Evolutionary conservation across 257 asterid genomes (phyloP).

Genomic region (Nicotiana benthamiana): DNA sequence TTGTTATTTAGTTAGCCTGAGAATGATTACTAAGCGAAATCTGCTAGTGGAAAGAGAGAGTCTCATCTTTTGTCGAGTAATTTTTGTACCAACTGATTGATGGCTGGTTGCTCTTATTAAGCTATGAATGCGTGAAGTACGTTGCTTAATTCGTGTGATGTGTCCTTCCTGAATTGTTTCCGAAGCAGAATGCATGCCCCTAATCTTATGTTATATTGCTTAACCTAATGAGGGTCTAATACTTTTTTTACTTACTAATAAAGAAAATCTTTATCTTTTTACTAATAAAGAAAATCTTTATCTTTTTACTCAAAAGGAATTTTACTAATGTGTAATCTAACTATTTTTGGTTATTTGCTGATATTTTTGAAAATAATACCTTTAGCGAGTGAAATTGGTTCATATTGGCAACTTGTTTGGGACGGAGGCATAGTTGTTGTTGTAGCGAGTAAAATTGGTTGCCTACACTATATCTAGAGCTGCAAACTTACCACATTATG

Average conservation of each 20-base stretch:
- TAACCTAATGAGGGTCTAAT: not conserved
- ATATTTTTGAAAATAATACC: not conserved
- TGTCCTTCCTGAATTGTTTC: not conserved
- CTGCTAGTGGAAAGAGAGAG: not conserved
- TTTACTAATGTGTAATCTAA: not conserved
- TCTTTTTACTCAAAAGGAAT: not conserved
- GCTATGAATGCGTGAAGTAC: not conserved
- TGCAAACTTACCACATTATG: not conserved
- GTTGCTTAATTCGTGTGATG: not conserved
- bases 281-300: not conserved
- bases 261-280: no score
- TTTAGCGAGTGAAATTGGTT: not conserved
- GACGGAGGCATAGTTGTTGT: no score
- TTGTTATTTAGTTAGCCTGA: no score
- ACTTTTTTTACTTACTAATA: not conserved
- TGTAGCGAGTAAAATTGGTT: not conserved
- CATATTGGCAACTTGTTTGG: no score
- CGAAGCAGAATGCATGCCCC: not conserved
- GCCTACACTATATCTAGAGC: not conserved
- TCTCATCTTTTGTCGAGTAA: not conserved
- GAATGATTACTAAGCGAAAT: not conserved
- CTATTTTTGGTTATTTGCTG: not conserved
- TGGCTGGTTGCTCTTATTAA: no score
- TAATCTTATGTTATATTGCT: not conserved
- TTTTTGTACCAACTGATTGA: no score